phyloP scores from a whole-genome alignment of 805 yeast genomes.

The Metschnikowia picachoensis region DNA sequence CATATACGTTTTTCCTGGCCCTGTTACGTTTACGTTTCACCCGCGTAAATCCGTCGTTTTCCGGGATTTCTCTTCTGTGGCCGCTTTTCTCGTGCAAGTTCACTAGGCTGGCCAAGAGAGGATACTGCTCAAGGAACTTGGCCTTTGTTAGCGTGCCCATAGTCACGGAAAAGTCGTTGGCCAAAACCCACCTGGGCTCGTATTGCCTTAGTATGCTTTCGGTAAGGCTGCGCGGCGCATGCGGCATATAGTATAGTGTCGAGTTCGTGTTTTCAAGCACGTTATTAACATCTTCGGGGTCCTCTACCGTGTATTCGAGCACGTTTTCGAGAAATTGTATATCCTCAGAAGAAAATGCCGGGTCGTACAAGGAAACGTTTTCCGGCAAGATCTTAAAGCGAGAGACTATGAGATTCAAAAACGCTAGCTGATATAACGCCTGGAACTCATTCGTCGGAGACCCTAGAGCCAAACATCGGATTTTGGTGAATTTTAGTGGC shows the following conservation, averaged over 20 bases:
- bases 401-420: slow-evolving; percentile 41
- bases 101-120: slow-evolving; percentile 39
- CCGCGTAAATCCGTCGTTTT: slow-evolving; percentile 21
- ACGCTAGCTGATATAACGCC: slow-evolving; percentile 65
- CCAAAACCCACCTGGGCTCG: slow-evolving; percentile 41
- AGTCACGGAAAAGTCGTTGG: slow-evolving; percentile 51
- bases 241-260: slow-evolving; percentile 64
- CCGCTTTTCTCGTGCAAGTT: slow-evolving; percentile 13
- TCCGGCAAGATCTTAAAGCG: slow-evolving; percentile 7
- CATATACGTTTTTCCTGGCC: slow-evolving; percentile 21
- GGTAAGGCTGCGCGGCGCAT: slow-evolving; percentile 61
- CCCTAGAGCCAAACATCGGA: slow-evolving; percentile 74
- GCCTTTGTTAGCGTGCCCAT: slow-evolving; percentile 48
- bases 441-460: slow-evolving; percentile 54
- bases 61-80: not conserved
- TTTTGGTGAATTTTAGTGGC: slow-evolving; percentile 16
- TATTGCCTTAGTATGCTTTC: slow-evolving; percentile 32
- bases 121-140: slow-evolving; percentile 43
- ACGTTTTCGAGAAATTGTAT: slow-evolving; percentile 19
- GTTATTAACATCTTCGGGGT: slow-evolving; percentile 1
- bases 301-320: slow-evolving; percentile 15
- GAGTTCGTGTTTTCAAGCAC: not conserved
- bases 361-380: slow-evolving; percentile 56
- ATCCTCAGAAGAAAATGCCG: slow-evolving; percentile 53
- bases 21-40: slow-evolving; percentile 20